Base-by-base conservation (phyloP, 1,284 basidiomycete species). In the Boletellus deceptivus region DNA sequence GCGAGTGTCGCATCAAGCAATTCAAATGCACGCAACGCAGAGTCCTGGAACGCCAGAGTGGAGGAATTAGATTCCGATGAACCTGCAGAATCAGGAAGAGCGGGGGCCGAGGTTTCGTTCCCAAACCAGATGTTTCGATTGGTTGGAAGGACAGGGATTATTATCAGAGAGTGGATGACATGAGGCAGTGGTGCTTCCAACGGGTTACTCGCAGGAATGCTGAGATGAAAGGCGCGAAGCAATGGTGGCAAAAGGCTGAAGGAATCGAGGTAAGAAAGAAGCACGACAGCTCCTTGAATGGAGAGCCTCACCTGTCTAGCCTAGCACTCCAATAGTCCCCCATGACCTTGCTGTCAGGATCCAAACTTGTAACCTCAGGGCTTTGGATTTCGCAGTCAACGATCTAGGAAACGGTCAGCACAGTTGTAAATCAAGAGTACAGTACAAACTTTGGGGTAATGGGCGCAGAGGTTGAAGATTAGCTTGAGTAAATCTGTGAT, bases 401-500 rank as follows among this genome's bases (percentile, higher is more conserved):
- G 55, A 78, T 64, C 74, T 78, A 37, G n/a, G 20, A 48, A 43
- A 41, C 16, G 11, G 31, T 47, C 46, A 4, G 42, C 52, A 35
- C 6, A 0, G 40, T 29, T 3, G 7, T 14, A 9, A 29, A 1
- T 1, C 13, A 35, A 14, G 13, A 35, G 37, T 4, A 51, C 29
- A 16, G 9, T 1, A 61, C 68, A 35, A 24, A 77, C 80, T 68
- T 77, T 80, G 0, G 82, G 80, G 61, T 84, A 92, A 63, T 91
- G 85, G 42, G 84, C 67, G 48, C 88, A 75, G 34, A 91, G 62
- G 61, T 92, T 91, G 69, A 90, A 92, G 7, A 78, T 73, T 46
- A 91, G 75, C 61, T 92, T 92, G 50, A 92, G 76, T 36, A 89
- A 63, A 66, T 92, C 89, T 2, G 79, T 78, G 76, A 84, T 79